A percentile compares a stretch with the other conserved stretches of the same genome.
Evolutionary conservation across 805 yeast genomes (phyloP).

Genomic region (Citeromyces nyonsensis): DNA sequence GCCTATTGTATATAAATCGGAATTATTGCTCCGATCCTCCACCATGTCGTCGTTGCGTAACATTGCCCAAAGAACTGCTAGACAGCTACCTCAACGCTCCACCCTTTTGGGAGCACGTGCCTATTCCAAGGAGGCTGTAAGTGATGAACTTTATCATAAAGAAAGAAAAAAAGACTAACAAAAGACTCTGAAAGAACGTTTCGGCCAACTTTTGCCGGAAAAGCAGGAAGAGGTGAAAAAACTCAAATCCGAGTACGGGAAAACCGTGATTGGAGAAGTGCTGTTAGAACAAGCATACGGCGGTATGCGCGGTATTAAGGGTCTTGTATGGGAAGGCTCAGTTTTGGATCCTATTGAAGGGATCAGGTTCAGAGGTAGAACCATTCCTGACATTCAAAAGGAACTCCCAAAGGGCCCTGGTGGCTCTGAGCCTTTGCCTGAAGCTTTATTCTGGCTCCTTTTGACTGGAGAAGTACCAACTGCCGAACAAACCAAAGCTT

Average conservation of each 20-base stretch:
- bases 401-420: slow-evolving; percentile 65
- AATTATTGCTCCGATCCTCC: too few species aligned
- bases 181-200: slow-evolving; percentile 81
- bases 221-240: slow-evolving; percentile 84
- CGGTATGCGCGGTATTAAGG: slow-evolving; percentile 83
- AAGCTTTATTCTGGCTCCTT: slow-evolving; percentile 69
- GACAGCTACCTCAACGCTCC: slow-evolving; percentile 4
- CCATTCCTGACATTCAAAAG: slow-evolving; percentile 66
- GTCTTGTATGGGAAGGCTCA: slow-evolving; percentile 82
- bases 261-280: slow-evolving; percentile 67
- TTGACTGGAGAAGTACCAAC: slow-evolving; percentile 78
- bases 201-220: slow-evolving; percentile 83
- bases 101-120: slow-evolving; percentile 4
- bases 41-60: slow-evolving; percentile 7
- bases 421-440: slow-evolving; percentile 55
- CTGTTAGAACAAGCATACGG: slow-evolving; percentile 73
- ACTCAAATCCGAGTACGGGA: slow-evolving; percentile 83
- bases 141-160: not conserved
- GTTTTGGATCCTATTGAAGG: slow-evolving; percentile 78
- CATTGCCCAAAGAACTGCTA: slow-evolving; percentile 6
- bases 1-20: too few species aligned
- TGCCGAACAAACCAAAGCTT: slow-evolving; percentile 50
- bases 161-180: slow-evolving; percentile 6
- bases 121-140: slow-evolving; percentile 3
- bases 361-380: slow-evolving; percentile 72